A percentile compares a stretch with the other conserved stretches of the same genome.
These are phyloP conservation scores for Sambucus nigra DNA, from an alignment of 129 eudicot species.

Conservation along the genomic window DNA sequence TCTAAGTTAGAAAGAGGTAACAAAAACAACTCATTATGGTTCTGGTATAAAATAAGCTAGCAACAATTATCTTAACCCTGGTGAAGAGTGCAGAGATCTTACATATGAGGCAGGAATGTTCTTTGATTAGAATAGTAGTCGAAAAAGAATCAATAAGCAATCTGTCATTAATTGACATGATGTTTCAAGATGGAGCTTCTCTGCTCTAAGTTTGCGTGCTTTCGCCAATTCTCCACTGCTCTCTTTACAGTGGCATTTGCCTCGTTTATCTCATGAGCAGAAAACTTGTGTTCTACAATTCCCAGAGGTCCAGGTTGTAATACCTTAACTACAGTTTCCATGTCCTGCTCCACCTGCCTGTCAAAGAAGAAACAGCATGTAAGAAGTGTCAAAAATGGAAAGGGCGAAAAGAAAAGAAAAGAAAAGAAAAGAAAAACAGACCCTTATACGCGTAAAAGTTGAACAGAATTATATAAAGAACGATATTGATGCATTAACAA, in stretches of 20 bases:
- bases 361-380: constrained; percentile 13
- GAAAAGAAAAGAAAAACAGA: too few relatives aligned
- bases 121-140: constrained; percentile 3
- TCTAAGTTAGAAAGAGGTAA: background rate
- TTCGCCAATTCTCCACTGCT: constrained; percentile 77
- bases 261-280: constrained; percentile 54
- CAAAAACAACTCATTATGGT: background rate
- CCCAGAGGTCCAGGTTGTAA: constrained; percentile 96
- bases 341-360: constrained; percentile 83
- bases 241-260: constrained; percentile 55
- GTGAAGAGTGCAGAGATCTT: constrained; percentile 14
- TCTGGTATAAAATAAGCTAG: background rate
- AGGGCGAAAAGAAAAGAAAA: too few relatives aligned
- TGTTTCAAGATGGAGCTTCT: constrained; percentile 56
- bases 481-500: too few relatives aligned
- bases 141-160: constrained; percentile 12
- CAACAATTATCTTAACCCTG: background rate
- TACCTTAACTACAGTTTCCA: constrained; percentile 77
- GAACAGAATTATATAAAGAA: too few relatives aligned
- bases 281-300: constrained; percentile 72
- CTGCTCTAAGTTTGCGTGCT: constrained; percentile 55
- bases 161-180: constrained; percentile 27
- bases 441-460: too few relatives aligned
- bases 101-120: constrained; percentile 12
- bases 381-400: too few relatives aligned